phyloP scores from a whole-genome alignment of 306 rosid species.

The Vigna mungo region DNA sequence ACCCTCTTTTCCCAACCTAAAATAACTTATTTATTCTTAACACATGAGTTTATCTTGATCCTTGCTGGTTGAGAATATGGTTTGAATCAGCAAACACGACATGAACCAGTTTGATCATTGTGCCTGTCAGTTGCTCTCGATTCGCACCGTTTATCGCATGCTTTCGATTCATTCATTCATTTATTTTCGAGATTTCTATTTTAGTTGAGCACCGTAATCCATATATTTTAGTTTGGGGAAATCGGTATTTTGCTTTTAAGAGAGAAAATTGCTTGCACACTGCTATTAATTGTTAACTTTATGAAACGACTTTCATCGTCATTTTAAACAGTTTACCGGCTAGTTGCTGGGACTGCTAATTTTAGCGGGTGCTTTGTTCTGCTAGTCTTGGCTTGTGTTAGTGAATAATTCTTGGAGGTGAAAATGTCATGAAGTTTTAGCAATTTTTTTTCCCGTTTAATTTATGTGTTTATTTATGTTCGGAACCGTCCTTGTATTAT shows the following conservation, averaged over 20 bases:
- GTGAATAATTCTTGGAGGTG: background rate
- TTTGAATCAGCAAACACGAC: background rate
- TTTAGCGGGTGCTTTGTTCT: background rate
- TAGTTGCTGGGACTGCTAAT: too few species aligned
- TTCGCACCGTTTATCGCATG: background rate
- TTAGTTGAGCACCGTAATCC: background rate
- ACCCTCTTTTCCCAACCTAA: background rate
- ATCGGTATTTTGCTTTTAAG: background rate
- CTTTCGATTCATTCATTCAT: background rate
- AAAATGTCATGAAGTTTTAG: background rate
- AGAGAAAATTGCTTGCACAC: too few species aligned
- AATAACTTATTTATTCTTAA: background rate
- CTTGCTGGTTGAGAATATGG: background rate
- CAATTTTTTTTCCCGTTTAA: background rate
- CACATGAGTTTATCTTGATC: slow-evolving; percentile 2
- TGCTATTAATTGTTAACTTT: too few species aligned
- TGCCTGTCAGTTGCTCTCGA: slow-evolving; percentile 3
- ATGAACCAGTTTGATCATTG: slow-evolving; percentile 1
- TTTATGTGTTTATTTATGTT: background rate
- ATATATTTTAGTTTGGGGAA: slow-evolving; percentile 2
- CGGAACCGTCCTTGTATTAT: background rate
- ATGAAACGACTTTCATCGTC: too few species aligned
- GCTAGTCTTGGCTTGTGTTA: background rate
- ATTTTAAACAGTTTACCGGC: too few species aligned
- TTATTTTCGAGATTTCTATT: background rate